Evolutionary conservation across 2,329 filamentous ascomycete species (phyloP), one percentile per base, ranked within the genome.

Genomic region (Fusarium tricinctum): DNA sequence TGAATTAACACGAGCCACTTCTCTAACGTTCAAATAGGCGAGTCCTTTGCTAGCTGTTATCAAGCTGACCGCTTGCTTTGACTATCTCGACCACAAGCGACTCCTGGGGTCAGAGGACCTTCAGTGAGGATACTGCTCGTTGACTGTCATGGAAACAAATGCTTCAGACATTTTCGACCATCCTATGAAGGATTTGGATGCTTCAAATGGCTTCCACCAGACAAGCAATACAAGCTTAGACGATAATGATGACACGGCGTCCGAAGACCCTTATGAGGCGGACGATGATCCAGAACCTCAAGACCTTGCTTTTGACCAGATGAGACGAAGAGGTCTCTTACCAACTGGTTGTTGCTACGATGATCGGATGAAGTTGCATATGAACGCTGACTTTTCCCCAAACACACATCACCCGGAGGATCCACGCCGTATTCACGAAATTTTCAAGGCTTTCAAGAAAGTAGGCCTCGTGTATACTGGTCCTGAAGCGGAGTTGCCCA

Each of bases 301-400:
- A 17, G 76, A 79, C 12, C 73, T 82, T 4, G 78, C 78, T 8
- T 72, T 77, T 3, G 79, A 78, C 4, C 77, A 80, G 51, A 71
- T 83, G 50, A 77, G 77, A 15, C 80, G 80, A 58, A 82, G 80
- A 38, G 83, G 84, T 3, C 79, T 88, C 26, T 82, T 92, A 2
- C 88, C 91, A 0, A 94, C 92, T 0, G 92, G 92, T 5, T 89
- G 91, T 64, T 95, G 92, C 70, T 99, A 98, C 77, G 96, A 99
- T 81, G 90, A 93, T 58, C 89, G 95, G 32, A 99, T 99, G 96
- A 93, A 96, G 63, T 91, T 97, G 63, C 96, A 99, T 77, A 92
- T 94, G 55, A 97, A 97, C 76, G 89, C 92, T 17, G 90, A 93
- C 76, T 91, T 89, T 75, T 88, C 86, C 19, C 85, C 86, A 2